Evolutionary conservation across 2,329 filamentous ascomycete genomes (phyloP).

Genomic region (Monilinia fructicola): DNA sequence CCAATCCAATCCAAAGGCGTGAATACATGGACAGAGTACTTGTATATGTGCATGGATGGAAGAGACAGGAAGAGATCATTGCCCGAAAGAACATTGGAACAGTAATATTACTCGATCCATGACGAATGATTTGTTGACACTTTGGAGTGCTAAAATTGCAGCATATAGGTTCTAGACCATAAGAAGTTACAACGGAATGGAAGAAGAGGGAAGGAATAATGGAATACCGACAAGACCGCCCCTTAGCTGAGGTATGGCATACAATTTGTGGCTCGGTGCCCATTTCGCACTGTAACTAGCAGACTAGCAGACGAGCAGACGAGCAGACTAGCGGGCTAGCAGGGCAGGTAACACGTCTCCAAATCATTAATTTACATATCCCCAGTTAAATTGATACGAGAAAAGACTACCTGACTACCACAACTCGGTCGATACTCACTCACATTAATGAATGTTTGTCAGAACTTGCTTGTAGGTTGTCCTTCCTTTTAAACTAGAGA

Average conservation of each 20-base stretch:
- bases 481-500: not conserved
- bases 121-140: conserved; percentile 5
- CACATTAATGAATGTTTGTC: conserved; percentile 5
- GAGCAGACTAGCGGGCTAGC: conserved; percentile 3
- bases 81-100: not conserved
- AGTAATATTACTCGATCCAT: conserved; percentile 1
- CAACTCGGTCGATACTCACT: not conserved
- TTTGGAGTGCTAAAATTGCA: not conserved
- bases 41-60: not conserved
- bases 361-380: conserved; percentile 11
- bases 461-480: not conserved
- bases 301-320: not conserved
- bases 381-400: conserved; percentile 5
- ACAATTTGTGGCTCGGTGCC: conserved; percentile 6
- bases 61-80: conserved; percentile 1
- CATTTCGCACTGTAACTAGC: conserved; percentile 6
- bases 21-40: not conserved
- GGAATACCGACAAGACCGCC: not conserved
- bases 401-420: not conserved
- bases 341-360: conserved; percentile 2
- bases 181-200: conserved; percentile 1
- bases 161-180: not conserved
- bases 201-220: too few relatives aligned
- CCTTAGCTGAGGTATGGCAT: not conserved
- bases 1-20: too few relatives aligned